phyloP scores from a whole-genome alignment of 2,329 filamentous ascomycete species.

The Thielaviopsis punctulata region DNA sequence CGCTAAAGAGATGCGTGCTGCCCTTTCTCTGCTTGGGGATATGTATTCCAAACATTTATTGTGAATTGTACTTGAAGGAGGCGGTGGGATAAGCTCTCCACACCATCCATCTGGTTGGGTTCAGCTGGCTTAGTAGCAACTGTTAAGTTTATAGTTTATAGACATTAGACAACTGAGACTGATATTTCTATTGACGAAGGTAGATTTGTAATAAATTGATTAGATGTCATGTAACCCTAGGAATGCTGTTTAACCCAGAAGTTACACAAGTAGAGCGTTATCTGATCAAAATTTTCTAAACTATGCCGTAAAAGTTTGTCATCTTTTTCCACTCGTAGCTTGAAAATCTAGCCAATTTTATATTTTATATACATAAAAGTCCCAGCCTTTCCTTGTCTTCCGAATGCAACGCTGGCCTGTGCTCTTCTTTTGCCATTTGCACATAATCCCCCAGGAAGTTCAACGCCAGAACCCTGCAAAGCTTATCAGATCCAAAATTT shows the following conservation, averaged over 20 bases:
- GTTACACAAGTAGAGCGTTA: not conserved
- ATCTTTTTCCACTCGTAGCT: not conserved
- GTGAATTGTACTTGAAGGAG: not conserved
- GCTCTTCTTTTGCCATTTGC: too few species aligned
- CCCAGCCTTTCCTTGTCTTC: not conserved
- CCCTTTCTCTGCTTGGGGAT: not conserved
- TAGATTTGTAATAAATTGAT: too few species aligned
- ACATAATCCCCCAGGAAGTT: not conserved
- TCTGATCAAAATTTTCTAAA: not conserved
- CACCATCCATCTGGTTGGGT: not conserved
- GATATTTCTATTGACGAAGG: too few species aligned
- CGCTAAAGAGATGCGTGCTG: not conserved
- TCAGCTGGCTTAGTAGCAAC: not conserved
- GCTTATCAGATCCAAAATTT: not conserved
- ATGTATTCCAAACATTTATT: too few species aligned
- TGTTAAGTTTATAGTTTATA: not conserved
- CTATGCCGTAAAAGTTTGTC: too few species aligned
- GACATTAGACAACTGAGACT: not conserved
- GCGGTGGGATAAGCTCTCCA: not conserved
- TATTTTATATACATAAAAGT: too few species aligned
- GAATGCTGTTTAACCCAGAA: too few species aligned
- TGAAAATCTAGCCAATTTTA: not conserved
- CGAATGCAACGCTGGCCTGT: not conserved
- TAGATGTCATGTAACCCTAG: not conserved
- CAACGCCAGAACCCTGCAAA: not conserved